A percentile compares a stretch with the other conserved stretches of the same genome.
phyloP scores from a whole-genome alignment of 1,284 basidiomycete species.

The Rhodotorula sp. region DNA sequence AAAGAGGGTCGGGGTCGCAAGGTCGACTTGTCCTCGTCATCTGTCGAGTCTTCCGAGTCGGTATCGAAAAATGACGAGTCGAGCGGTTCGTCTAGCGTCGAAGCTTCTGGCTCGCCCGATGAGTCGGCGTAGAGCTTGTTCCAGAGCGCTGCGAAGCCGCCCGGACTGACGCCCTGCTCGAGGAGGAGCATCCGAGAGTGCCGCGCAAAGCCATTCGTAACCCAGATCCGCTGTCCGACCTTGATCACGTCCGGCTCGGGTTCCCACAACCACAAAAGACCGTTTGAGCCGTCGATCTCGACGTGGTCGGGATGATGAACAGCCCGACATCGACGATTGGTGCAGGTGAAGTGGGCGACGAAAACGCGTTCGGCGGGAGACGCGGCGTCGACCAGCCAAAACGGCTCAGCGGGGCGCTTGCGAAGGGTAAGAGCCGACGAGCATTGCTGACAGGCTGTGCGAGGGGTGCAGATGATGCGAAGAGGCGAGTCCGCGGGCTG shows the following conservation, averaged over 20 bases:
- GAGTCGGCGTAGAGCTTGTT: not conserved
- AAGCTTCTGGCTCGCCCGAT: not conserved
- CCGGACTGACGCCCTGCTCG: slow-evolving; percentile 3
- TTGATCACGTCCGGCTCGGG: not conserved
- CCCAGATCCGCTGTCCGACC: slow-evolving; percentile 19
- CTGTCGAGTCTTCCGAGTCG: not conserved
- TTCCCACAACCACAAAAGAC: slow-evolving; percentile 20
- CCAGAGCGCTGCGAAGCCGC: slow-evolving; percentile 13
- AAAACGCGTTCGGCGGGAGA: not conserved
- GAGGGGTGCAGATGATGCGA: slow-evolving; percentile 18
- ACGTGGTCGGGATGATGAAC: slow-evolving; percentile 24
- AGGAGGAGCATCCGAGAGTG: slow-evolving; percentile 1
- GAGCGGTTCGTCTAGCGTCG: not conserved
- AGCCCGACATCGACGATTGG: slow-evolving; percentile 6
- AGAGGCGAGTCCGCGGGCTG: not conserved
- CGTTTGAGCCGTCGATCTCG: not conserved
- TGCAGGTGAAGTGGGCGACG: slow-evolving; percentile 16
- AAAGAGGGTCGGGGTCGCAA: no score
- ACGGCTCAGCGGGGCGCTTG: not conserved
- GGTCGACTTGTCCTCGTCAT: not conserved
- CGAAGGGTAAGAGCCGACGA: slow-evolving; percentile 8
- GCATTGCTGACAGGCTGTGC: slow-evolving; percentile 15
- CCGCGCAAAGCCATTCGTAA: not conserved
- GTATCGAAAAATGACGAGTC: not conserved
- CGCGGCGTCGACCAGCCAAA: slow-evolving; percentile 5